phyloP scores from a whole-genome alignment of 768 basidiomycete genomes.

The Tulasnella sp. region DNA sequence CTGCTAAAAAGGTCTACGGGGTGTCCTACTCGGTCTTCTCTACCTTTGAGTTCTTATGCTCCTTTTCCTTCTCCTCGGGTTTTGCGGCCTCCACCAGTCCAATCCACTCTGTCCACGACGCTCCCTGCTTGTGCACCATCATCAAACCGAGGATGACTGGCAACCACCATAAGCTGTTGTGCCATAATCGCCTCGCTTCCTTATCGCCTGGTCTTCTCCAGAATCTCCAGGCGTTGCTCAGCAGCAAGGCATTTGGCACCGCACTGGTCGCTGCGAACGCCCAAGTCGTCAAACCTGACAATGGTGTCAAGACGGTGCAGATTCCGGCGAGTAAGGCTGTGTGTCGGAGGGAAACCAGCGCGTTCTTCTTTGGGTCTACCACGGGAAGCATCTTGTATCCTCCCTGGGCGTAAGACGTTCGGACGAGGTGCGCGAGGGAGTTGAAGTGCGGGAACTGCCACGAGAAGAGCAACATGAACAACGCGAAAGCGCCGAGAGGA shows the following conservation, averaged over 20 bases:
- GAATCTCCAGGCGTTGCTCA: constrained; percentile 60
- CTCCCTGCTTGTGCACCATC: constrained; percentile 88
- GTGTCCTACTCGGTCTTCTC: background rate
- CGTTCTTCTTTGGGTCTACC: constrained; percentile 63
- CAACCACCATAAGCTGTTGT: constrained; percentile 78
- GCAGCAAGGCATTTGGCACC: constrained; percentile 61
- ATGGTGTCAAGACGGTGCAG: constrained; percentile 66
- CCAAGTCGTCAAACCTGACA: constrained; percentile 93
- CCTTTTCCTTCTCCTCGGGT: background rate
- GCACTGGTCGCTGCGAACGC: constrained; percentile 67
- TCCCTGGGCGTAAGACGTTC: constrained; percentile 81
- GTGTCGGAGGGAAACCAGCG: constrained; percentile 77
- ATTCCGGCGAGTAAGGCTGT: constrained; percentile 63
- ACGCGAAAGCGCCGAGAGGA: constrained; percentile 64
- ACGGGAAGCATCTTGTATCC: constrained; percentile 92
- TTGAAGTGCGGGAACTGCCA: constrained; percentile 99
- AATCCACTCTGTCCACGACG: constrained; percentile 44
- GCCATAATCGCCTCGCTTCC: constrained; percentile 66
- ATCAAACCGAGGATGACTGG: constrained; percentile 82
- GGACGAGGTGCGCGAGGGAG: constrained; percentile 74
- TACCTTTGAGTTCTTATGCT: background rate
- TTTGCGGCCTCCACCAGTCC: background rate
- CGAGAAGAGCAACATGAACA: constrained; percentile 79
- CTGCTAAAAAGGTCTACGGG: background rate
- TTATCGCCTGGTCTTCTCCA: constrained; percentile 60